Evolutionary conservation across 345 rosid genomes (phyloP), one percentile per base, ranked within the genome.

Genomic region (Eucalyptus pauciflora): DNA sequence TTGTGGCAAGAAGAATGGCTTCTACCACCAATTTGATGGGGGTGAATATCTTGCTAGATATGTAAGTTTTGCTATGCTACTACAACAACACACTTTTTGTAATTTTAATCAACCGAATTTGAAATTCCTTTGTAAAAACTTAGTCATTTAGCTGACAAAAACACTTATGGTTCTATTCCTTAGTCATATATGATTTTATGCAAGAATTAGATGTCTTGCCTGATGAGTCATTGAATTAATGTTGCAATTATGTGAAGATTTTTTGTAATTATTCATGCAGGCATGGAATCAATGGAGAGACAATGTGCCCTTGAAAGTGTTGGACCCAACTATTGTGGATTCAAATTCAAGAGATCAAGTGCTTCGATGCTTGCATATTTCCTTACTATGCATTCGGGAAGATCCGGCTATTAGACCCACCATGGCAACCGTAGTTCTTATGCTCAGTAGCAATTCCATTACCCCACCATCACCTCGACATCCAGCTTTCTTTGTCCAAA

Each of bases 311-410:
- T 22, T 87, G 88, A 69, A 90, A 6, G 86, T 90, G 86, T 1
- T 90, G 49, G 93, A 92, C 86, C 37, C 91, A 24, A 83, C 67
- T 20, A 33, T 90, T 50, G 71, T 71, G 87, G 89, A 88, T 49
- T 87, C 89, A 41, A 80, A 48, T 86, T 54, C 91, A n/a, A 87
- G 86, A 87, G 87, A 79, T 88, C 90, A 93, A 86, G 89, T 90
- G 8, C 15, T 89, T 41, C 90, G 71, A 64, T 93, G 93, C 91
- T 89, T 92, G 27, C 88, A 92, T 5, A 43, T 92, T 46, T 87
- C 89, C 8, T 89, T 93, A 58, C 54, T 91, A 41, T 91, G 92
- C 49, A 91, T 91, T 88, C 93, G 92, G 43, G 92, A 91, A 89
- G 87, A 90, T 43, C 87, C 45, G 4, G 54, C 46, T 22, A 50